Conservation (phyloP, 1,284 basidiomycete species). For the Meira miltonrushii region DNA sequence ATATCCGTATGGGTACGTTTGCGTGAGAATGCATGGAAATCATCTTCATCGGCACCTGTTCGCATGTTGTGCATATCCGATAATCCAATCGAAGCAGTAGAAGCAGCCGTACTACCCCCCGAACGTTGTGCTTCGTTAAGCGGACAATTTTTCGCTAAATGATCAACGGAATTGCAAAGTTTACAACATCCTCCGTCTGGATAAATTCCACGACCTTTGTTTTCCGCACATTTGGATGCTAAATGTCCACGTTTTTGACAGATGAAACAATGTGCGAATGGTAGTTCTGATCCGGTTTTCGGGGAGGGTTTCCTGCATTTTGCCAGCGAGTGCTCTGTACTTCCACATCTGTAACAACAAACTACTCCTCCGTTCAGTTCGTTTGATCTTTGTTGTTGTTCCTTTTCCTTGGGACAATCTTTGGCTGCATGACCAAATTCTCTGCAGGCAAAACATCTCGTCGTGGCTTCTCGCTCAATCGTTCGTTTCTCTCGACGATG, state of each 20-base stretch:
- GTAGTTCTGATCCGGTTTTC: slow-evolving; percentile 56
- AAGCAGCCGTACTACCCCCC: not conserved
- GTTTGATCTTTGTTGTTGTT: slow-evolving; percentile 44
- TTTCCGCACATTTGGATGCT: slow-evolving; percentile 73
- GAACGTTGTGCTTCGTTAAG: slow-evolving; percentile 52
- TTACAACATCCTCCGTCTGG: slow-evolving; percentile 92
- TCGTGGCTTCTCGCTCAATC: slow-evolving; percentile 61
- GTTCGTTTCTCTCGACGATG: slow-evolving; percentile 65
- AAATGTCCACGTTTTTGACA: slow-evolving; percentile 70
- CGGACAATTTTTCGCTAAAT: slow-evolving; percentile 78
- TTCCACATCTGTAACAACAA: slow-evolving; percentile 66
- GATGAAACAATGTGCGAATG: slow-evolving; percentile 86
- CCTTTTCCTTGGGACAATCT: slow-evolving; percentile 62
- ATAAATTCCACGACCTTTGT: slow-evolving; percentile 75
- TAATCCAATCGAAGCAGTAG: slow-evolving; percentile 17
- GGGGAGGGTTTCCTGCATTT: slow-evolving; percentile 68
- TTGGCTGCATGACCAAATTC: slow-evolving; percentile 75
- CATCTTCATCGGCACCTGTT: slow-evolving; percentile 82
- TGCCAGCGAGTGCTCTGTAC: slow-evolving; percentile 70
- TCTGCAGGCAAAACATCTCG: slow-evolving; percentile 82
- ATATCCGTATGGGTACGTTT: slow-evolving; percentile 30
- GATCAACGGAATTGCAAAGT: slow-evolving; percentile 74
- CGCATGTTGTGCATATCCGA: slow-evolving; percentile 55
- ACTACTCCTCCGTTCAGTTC: slow-evolving; percentile 34
- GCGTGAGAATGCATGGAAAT: slow-evolving; percentile 75